phyloP scores from a whole-genome alignment of 306 rosid genomes.

The Coriaria nepalensis region DNA sequence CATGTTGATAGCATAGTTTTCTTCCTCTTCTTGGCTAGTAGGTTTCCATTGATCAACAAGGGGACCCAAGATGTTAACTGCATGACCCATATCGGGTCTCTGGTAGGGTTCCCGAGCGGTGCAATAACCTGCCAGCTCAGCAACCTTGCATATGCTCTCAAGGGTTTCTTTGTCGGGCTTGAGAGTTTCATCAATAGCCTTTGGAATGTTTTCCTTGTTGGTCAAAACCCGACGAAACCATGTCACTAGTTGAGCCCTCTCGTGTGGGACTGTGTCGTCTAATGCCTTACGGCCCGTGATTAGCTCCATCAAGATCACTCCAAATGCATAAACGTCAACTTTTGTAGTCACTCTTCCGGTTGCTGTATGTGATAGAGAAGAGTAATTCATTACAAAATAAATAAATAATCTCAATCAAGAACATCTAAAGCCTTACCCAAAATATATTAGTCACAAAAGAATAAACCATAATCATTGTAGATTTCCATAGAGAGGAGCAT shows the following conservation, averaged over 20 bases:
- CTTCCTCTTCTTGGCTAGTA: conserved; percentile 45
- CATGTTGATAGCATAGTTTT: conserved; percentile 46
- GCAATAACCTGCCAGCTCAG: conserved; percentile 77
- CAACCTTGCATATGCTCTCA: conserved; percentile 57
- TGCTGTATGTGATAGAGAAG: conserved; percentile 19
- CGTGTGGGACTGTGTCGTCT: conserved; percentile 31
- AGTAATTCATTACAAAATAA: background rate
- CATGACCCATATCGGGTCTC: conserved; percentile 90
- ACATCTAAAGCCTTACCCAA: too few relatives aligned
- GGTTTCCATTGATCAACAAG: conserved; percentile 85
- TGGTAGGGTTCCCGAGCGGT: conserved; percentile 87
- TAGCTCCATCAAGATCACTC: conserved; percentile 44
- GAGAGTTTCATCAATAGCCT: conserved; percentile 40
- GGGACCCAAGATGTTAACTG: conserved; percentile 66
- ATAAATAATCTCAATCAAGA: conserved; percentile 1
- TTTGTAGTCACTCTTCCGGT: conserved; percentile 53
- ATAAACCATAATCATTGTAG: too few relatives aligned
- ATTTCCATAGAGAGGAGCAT: too few relatives aligned
- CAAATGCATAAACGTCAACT: conserved; percentile 47
- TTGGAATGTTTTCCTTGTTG: conserved; percentile 42
- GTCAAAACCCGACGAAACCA: conserved; percentile 38
- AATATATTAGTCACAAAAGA: too few relatives aligned
- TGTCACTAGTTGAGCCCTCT: conserved; percentile 38
- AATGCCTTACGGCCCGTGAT: conserved; percentile 40
- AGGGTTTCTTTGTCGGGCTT: conserved; percentile 38